Percentiles rank a stretch among this genome's conserved stretches.
Conservation (phyloP, 2,329 filamentous ascomycete genomes). For the Sclerotinia borealis region DNA sequence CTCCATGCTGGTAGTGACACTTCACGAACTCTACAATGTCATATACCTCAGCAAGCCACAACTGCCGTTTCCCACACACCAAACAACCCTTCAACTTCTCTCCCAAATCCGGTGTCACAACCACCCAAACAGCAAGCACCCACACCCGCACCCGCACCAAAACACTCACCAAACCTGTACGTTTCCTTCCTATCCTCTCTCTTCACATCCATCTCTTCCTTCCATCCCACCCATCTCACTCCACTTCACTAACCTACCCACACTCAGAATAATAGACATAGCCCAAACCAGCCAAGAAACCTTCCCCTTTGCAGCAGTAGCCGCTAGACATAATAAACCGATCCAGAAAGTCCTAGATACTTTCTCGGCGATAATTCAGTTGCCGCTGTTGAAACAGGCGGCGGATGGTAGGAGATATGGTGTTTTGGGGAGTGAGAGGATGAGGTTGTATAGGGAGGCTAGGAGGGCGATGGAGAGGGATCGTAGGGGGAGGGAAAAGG, state of each 20-base stretch:
- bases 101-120: not conserved
- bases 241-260: constrained; percentile 25
- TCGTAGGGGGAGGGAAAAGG: not conserved
- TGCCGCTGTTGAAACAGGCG: constrained; percentile 42
- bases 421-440: constrained; percentile 36
- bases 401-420: constrained; percentile 40
- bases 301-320: constrained; percentile 43
- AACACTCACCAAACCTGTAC: constrained; percentile 26
- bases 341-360: constrained; percentile 42
- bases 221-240: no score
- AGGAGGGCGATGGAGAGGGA: constrained; percentile 37
- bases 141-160: constrained; percentile 10
- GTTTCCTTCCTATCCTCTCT: not conserved
- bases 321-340: constrained; percentile 39
- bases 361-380: constrained; percentile 43
- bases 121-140: constrained; percentile 1
- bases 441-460: constrained; percentile 37
- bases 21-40: not conserved
- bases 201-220: constrained; percentile 9
- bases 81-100: not conserved
- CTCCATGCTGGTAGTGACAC: no score
- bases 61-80: not conserved
- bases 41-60: not conserved
- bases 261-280: constrained; percentile 42
- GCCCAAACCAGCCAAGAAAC: constrained; percentile 42